Base-by-base conservation (phyloP, 2,329 filamentous ascomycete species). In the Aspergillus tanneri region DNA sequence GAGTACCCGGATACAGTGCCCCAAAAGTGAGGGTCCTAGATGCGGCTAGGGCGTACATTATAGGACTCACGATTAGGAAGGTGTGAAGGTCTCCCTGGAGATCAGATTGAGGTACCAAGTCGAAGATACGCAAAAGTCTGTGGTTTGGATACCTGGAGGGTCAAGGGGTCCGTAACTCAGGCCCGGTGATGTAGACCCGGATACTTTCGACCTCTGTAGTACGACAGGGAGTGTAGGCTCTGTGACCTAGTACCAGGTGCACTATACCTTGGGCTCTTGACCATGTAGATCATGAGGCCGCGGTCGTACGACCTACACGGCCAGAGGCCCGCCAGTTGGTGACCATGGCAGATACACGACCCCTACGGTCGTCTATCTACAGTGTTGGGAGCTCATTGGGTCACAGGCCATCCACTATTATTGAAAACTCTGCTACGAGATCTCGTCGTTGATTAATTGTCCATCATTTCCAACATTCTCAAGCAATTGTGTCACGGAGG, bases 401-500 rank as follows among this genome's bases (percentile, higher is more conserved):
- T 47, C 23, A 9, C 44, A n/a, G 53, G 32, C 35, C 43, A 19
- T 39, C 40, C 30, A 50, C 27, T 9, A 39, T 11, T 39, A 24
- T 39, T 22, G 10, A 5, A 22, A 22, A 39, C 11, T 19, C 36
- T n/a, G 36, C 36, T 23, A 39, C 36, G 25, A 39, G 19, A 23
- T 22, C 36, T 39, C 36, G 5, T 39, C 36, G 5, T 39, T 22
- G 4, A 24, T 39, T 4, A 24, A 19, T 25, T 4, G 36, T 22
- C 36, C 36, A 10, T 19, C 36, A 12, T 19, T 39, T 39, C 36
- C 36, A 22, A 39, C 36, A 39, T 39, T 39, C 18, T 39, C 37
- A 28, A 53, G 39, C 46, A 53, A 36, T 49, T 46, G 35, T 49
- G 48, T 37, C 45, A 54, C 49, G 35, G 54, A 54, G 28, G 48